Percentiles rank a stretch among this genome's conserved stretches.
Evolutionary conservation across 805 yeast species (phyloP).

Genomic region (Pichia manshurica): DNA sequence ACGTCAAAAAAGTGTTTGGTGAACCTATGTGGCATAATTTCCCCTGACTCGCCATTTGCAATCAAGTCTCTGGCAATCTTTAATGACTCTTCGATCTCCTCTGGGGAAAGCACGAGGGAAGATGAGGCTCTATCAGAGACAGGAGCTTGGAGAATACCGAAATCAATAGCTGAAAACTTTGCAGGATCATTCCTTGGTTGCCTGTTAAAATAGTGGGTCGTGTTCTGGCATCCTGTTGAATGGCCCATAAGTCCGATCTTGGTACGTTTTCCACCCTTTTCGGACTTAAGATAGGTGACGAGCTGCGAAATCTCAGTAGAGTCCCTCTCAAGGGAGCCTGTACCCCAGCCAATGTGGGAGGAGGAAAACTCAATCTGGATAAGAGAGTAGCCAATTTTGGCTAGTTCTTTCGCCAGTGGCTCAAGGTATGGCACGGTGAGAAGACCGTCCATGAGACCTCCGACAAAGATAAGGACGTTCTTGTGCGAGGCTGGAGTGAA

Average conservation of each 20-base stretch:
- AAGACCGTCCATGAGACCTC: slow-evolving; percentile 70
- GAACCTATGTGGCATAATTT: slow-evolving; percentile 49
- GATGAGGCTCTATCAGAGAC: slow-evolving; percentile 60
- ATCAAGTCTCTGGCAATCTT: slow-evolving; percentile 36
- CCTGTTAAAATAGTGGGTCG: slow-evolving; percentile 52
- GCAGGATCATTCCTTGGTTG: slow-evolving; percentile 12
- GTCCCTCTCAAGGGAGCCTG: slow-evolving; percentile 56
- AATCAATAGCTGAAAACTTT: slow-evolving; percentile 35
- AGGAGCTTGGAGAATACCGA: slow-evolving; percentile 68
- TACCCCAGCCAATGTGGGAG: slow-evolving; percentile 72
- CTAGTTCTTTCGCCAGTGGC: slow-evolving; percentile 40
- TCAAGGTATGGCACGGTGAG: slow-evolving; percentile 61
- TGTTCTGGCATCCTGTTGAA: slow-evolving; percentile 83
- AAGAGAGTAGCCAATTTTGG: slow-evolving; percentile 47
- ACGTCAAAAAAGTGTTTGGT: slow-evolving; percentile 42
- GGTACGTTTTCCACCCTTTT: slow-evolving; percentile 38
- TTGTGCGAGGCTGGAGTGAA: slow-evolving; percentile 31
- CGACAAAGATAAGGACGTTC: slow-evolving; percentile 62
- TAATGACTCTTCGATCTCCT: slow-evolving; percentile 17
- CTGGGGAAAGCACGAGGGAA: slow-evolving; percentile 10
- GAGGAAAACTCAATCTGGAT: slow-evolving; percentile 53
- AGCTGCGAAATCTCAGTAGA: slow-evolving; percentile 48
- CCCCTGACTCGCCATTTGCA: slow-evolving; percentile 37
- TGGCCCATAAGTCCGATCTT: slow-evolving; percentile 70
- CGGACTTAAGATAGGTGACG: slow-evolving; percentile 48